Evolutionary conservation across 176 grass and related monocot species (phyloP), one percentile per base, ranked within the genome.

Genomic region (Raddia guianensis): DNA sequence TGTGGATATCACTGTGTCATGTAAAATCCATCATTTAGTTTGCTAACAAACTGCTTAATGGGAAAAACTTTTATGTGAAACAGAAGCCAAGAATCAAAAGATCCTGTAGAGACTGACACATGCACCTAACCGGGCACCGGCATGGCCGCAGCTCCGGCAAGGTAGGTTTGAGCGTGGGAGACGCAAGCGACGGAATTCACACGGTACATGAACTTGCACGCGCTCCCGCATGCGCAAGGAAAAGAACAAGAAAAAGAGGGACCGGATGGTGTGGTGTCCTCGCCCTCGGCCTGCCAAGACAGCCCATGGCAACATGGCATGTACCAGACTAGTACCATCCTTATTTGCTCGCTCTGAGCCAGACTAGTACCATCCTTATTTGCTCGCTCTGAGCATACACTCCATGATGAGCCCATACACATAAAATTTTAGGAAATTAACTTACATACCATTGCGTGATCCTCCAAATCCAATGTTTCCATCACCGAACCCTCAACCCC

Each of bases 211-310:
- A 46, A 4, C 19, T 12, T 2, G 69, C 70, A 66, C 48, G 70
- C 69, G 58, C 59, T 35, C 12, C 37, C 13, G 72, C 82, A 27
- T 58, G 73, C 82, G 47, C 63, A 12, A 49, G 43, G 20, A 9
- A 74, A 65, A 33, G 20, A 65, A 18, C 66, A 71, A 8, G 19
- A 32, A 37, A 82, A 42, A 32, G 18, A n/a, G 3, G 34, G 49
- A 9, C 35, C 18, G 37, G 37, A 5, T 13, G 53, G 8, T 44
- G n/a, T 21, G 4, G 57, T 42, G 35, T 4, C 9, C 11, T 19
- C 66, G 18, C 7, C 54, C 54, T 57, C 8, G 54, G 37, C 37
- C 20, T 56, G 54, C 18, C 18, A n/a, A 56, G n/a, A 19, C 8
- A 9, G 16, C 16, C 16, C 54, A 19, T 57, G 18, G 18, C 54